Evolutionary conservation across 768 basidiomycete genomes (phyloP).

Genomic region (Hericium erinaceus): DNA sequence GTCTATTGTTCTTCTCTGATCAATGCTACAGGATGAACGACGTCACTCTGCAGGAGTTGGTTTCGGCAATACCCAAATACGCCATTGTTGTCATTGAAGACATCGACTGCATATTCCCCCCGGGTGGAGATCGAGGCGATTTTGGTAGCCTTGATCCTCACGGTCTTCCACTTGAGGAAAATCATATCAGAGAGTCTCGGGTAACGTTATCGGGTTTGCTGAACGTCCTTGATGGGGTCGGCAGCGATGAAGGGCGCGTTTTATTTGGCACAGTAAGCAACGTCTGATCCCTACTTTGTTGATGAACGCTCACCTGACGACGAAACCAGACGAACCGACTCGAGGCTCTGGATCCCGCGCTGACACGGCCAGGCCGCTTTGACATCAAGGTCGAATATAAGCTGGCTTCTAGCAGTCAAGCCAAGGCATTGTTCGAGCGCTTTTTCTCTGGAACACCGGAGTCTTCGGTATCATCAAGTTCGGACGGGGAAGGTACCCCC

Average conservation of each 20-base stretch:
- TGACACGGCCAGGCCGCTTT: not conserved
- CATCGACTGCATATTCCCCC: conserved; percentile 51
- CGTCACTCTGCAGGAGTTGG: conserved; percentile 34
- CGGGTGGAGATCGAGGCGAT: conserved; percentile 21
- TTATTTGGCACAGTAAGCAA: conserved; percentile 47
- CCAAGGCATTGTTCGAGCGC: not conserved
- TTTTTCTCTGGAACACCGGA: not conserved
- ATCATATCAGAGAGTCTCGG: conserved; percentile 15
- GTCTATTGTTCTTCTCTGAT: not conserved
- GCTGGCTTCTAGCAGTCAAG: not conserved
- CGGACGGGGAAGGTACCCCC: not conserved
- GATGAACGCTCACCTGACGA: not conserved
- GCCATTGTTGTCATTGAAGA: conserved; percentile 52
- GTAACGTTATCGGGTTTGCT: conserved; percentile 48
- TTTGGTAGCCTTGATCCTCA: not conserved
- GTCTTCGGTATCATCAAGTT: not conserved
- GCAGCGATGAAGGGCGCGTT: conserved; percentile 52
- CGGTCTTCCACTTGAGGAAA: conserved; percentile 2
- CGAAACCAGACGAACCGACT: not conserved
- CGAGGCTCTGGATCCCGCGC: not conserved
- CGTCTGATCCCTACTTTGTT: conserved; percentile 14
- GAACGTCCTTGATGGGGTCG: conserved; percentile 52
- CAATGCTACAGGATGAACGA: conserved; percentile 36
- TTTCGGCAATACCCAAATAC: conserved; percentile 38
- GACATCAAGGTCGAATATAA: not conserved